phyloP scores from a whole-genome alignment of 2,329 filamentous ascomycete genomes.

The Apiospora saccharicola region DNA sequence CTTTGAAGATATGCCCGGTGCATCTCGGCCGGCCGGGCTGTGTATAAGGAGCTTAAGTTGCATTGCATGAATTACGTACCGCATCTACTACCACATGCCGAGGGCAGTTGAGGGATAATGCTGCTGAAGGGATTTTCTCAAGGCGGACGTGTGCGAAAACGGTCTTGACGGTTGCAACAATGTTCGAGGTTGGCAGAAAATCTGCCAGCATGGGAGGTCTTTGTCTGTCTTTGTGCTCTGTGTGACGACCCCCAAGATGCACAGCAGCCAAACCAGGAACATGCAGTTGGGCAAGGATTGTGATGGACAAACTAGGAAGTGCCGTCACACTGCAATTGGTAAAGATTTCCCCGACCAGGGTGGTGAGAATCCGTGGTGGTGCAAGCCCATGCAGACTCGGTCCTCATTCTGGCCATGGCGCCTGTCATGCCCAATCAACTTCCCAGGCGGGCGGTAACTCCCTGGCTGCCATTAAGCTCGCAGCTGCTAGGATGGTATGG shows the following conservation, averaged over 20 bases:
- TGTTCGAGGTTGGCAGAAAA: background rate
- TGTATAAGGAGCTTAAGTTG: background rate
- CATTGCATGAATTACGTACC: background rate
- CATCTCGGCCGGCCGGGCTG: background rate
- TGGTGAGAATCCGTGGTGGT: background rate
- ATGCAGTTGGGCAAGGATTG: conserved; percentile 5
- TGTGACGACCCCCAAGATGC: background rate
- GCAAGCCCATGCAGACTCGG: background rate
- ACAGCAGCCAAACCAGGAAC: conserved; percentile 6
- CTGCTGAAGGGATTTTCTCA: background rate
- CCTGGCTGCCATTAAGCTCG: conserved; percentile 1
- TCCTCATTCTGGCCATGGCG: background rate
- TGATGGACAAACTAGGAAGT: conserved; percentile 6
- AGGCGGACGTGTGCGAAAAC: background rate
- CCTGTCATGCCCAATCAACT: conserved; percentile 13
- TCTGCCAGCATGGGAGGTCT: background rate
- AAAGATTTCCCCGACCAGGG: background rate
- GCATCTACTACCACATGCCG: background rate
- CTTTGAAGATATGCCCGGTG: background rate
- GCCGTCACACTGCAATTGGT: conserved; percentile 14
- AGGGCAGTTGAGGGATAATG: background rate
- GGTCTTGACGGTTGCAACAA: conserved; percentile 4
- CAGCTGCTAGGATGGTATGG: background rate
- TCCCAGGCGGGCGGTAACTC: background rate
- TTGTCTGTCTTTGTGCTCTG: background rate